These are phyloP conservation scores for Gentiana straminea DNA, from an alignment of 257 asterid genomes.

Conservation along the genomic window DNA sequence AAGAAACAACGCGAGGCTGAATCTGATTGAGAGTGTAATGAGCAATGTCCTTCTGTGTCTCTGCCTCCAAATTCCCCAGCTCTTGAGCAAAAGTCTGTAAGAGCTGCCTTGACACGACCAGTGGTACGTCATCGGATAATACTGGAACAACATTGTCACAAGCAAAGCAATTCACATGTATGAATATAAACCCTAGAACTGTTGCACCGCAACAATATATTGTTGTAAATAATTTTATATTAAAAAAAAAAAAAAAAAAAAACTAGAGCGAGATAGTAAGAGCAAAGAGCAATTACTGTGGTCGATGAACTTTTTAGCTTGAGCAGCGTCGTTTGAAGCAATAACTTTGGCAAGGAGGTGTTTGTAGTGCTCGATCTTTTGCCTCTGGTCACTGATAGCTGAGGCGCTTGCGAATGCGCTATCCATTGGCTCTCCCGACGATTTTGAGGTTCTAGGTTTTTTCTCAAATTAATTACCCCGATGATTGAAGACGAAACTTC, in stretches of 20 bases:
- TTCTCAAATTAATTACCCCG: no score
- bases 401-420: conserved; percentile 86
- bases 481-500: neutral
- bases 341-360: conserved; percentile 76
- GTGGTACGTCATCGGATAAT: conserved; percentile 83
- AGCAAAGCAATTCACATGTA: neutral
- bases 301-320: conserved; percentile 70
- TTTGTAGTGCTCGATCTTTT: conserved; percentile 90
- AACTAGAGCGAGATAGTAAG: neutral
- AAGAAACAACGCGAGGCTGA: conserved; percentile 90
- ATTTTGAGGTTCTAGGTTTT: neutral
- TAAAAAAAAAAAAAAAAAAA: neutral
- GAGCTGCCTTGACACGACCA: conserved; percentile 93
- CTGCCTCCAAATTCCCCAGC: conserved; percentile 74
- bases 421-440: conserved; percentile 35
- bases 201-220: no score
- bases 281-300: conserved; percentile 40
- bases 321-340: conserved; percentile 57
- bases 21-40: conserved; percentile 87
- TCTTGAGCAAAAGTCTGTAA: conserved; percentile 91
- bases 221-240: no score
- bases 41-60: conserved; percentile 82
- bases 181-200: conserved; percentile 6
- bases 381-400: conserved; percentile 87
- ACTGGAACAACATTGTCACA: conserved; percentile 25